Percentiles rank a stretch among this genome's conserved stretches.
Evolutionary conservation across 2,329 filamentous ascomycete species (phyloP).

Genomic region (Colletotrichum aenigma): DNA sequence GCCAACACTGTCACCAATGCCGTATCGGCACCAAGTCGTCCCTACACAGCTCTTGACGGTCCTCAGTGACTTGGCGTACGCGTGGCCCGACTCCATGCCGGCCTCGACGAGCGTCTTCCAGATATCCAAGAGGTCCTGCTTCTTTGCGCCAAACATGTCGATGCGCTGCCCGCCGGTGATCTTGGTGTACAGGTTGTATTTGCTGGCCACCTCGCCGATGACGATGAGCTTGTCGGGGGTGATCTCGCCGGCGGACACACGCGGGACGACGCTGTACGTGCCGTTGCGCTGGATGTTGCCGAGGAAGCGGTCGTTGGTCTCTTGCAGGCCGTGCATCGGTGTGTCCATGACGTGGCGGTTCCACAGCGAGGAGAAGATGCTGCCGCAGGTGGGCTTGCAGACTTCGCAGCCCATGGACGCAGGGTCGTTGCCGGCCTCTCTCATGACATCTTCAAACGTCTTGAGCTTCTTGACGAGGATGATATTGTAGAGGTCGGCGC

Average conservation of each 20-base stretch:
- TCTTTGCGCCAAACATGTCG: constrained; percentile 90
- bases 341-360: constrained; percentile 83
- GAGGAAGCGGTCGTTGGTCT: constrained; percentile 88
- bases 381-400: constrained; percentile 83
- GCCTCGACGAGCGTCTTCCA: constrained; percentile 82
- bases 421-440: constrained; percentile 72
- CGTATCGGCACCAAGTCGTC: constrained; percentile 89
- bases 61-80: constrained; percentile 86
- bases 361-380: constrained; percentile 81
- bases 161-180: constrained; percentile 92
- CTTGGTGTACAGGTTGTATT: constrained; percentile 86
- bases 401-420: constrained; percentile 81
- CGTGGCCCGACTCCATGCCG: constrained; percentile 89
- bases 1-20: constrained; percentile 87
- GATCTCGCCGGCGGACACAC: constrained; percentile 85
- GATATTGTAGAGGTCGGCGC: constrained; percentile 90
- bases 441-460: constrained; percentile 78
- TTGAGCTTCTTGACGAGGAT: constrained; percentile 80
- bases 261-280: constrained; percentile 86
- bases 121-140: constrained; percentile 82
- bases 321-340: constrained; percentile 75
- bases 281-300: constrained; percentile 92
- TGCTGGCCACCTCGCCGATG: constrained; percentile 83
- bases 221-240: constrained; percentile 84
- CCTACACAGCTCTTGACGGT: constrained; percentile 94